Percentiles rank a stretch among this genome's conserved stretches.
phyloP scores from a whole-genome alignment of 2,329 filamentous ascomycete genomes.

The Dactylellina cionopaga region DNA sequence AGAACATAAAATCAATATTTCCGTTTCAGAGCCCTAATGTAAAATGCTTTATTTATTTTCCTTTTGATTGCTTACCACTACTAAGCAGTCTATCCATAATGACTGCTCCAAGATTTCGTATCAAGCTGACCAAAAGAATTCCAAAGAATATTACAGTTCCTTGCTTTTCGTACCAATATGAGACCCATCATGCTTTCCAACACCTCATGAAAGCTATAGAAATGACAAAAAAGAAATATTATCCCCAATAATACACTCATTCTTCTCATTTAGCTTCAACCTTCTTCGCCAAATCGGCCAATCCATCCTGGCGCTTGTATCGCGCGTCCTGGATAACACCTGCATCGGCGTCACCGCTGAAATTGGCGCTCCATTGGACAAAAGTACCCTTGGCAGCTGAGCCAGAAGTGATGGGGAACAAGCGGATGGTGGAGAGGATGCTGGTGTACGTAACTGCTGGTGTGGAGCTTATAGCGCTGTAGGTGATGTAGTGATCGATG shows the following conservation, averaged over 20 bases:
- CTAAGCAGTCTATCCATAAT: too few relatives aligned
- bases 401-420: slow-evolving; percentile 74
- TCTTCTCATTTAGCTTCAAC: slow-evolving; percentile 60
- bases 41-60: neutral
- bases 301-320: slow-evolving; percentile 78
- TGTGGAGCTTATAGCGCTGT: slow-evolving; percentile 74
- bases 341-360: slow-evolving; percentile 76
- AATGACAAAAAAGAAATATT: neutral
- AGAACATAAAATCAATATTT: too few relatives aligned
- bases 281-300: slow-evolving; percentile 71
- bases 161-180: too few relatives aligned
- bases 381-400: slow-evolving; percentile 73
- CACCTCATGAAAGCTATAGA: too few relatives aligned
- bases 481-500: slow-evolving; percentile 80
- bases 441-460: slow-evolving; percentile 74
- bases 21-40: too few relatives aligned
- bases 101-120: too few relatives aligned
- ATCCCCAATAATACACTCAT: neutral
- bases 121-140: too few relatives aligned
- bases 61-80: too few relatives aligned
- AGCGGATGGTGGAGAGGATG: slow-evolving; percentile 73
- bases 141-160: too few relatives aligned
- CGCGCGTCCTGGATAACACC: slow-evolving; percentile 78
- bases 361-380: slow-evolving; percentile 75
- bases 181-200: too few relatives aligned